phyloP scores from a whole-genome alignment of 352 stramenopile genomes.

The Nothophytophthora sp. region DNA sequence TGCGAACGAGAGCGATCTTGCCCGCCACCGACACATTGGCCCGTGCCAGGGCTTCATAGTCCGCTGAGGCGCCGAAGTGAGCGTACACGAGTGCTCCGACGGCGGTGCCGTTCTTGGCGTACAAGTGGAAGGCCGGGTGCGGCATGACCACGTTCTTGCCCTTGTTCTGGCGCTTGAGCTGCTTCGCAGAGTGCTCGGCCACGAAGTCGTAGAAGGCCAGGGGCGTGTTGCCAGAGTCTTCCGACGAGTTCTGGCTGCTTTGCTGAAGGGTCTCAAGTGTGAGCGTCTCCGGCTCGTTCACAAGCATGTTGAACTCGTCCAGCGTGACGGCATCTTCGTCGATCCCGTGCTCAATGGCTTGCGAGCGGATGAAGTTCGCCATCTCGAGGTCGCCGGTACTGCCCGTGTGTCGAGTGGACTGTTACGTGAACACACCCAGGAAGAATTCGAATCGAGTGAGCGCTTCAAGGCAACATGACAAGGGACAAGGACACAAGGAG shows the following conservation, averaged over 20 bases:
- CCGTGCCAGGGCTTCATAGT: constrained; percentile 59
- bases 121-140: constrained; percentile 76
- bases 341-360: constrained; percentile 76
- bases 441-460: background rate
- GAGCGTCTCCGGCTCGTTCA: constrained; percentile 71
- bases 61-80: constrained; percentile 66
- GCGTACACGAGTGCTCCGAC: constrained; percentile 68
- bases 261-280: constrained; percentile 37
- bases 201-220: constrained; percentile 28
- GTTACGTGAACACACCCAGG: background rate
- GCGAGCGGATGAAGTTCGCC: constrained; percentile 74
- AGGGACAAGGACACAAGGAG: background rate
- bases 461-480: background rate
- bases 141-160: constrained; percentile 26
- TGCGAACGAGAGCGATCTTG: constrained; percentile 64
- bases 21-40: constrained; percentile 53
- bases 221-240: constrained; percentile 20
- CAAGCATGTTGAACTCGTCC: constrained; percentile 83
- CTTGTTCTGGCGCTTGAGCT: constrained; percentile 31
- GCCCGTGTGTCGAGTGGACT: constrained; percentile 63
- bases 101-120: constrained; percentile 74
- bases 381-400: constrained; percentile 69
- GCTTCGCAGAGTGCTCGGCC: constrained; percentile 15
- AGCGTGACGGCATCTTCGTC: constrained; percentile 74
- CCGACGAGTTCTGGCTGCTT: constrained; percentile 33